Evolutionary conservation across 2,329 filamentous ascomycete genomes (phyloP), one percentile per base, ranked within the genome.

Genomic region (Fusarium sp.): DNA sequence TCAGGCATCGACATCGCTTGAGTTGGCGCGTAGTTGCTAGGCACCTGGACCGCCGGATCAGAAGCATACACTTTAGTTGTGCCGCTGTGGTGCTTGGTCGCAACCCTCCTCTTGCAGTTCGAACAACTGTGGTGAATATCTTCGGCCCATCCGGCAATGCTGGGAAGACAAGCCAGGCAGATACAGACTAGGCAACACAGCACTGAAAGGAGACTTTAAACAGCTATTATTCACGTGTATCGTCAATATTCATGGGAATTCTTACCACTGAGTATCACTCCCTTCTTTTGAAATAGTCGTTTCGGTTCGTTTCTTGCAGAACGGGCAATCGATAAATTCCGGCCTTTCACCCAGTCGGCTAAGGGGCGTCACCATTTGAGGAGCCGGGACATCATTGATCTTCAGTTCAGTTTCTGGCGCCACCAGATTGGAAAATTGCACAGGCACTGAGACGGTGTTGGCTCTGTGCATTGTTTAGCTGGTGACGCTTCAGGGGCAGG

Each of bases 171-270:
- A 30, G 23, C 48, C 1, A 62, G 37, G 32, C 64, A 67, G 20
- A 67, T 50, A 20, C 64, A 67, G 8, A 52, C 18, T n/a, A 67
- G 5, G 20, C 57, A 67, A 11, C 64, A 67, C 16, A 62, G 4
- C 10, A 62, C 6, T 23, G 43, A 32, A 20, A 35, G 25, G 32
- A 67, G 18, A 4, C 64, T 67, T n/a, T 7, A 18, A 13, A 25
- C 2, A n/a, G 25, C 6, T 27, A 18, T 50, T 50, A 50, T 23
- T 27, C 23, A 18, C 25, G n/a, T 50, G 5, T 18, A 23, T 45
- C 20, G 41, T 14, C 20, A 45, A 23, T 16, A 23, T 23, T 23
- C n/a, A 11, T 23, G 3, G 41, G 14, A 6, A 45, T 48, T n/a
- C 54, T 66, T 18, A 60, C 63, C 25, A n/a, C 25, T 66, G 63